These are phyloP conservation scores for Linanthus parryae DNA, from an alignment of 148 eudicot species.

Conservation along the genomic window DNA sequence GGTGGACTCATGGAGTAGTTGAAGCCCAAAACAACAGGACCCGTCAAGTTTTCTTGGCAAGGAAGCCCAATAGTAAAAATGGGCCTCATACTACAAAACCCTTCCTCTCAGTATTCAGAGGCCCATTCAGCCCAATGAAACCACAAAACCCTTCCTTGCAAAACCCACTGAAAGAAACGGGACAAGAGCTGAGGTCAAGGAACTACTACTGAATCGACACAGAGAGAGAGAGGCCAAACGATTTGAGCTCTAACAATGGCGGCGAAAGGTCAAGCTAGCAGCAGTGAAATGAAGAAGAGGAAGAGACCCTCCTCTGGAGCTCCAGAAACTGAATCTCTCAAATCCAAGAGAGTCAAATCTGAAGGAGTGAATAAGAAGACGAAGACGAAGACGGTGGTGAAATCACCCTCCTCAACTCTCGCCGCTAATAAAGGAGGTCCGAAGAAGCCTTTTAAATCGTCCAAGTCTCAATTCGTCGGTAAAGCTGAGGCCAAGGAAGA, in stretches of 20 bases:
- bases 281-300: slow-evolving; percentile 30
- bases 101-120: too few species aligned
- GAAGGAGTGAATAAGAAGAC: slow-evolving; percentile 8
- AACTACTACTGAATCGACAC: too few species aligned
- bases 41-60: too few species aligned
- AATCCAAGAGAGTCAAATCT: too few species aligned
- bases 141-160: slow-evolving; percentile 17
- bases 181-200: background rate
- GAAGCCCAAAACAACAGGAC: too few species aligned
- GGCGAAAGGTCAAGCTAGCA: slow-evolving; percentile 13
- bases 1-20: too few species aligned
- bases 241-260: slow-evolving; percentile 12
- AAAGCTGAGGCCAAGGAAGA: slow-evolving; percentile 9
- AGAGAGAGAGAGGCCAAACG: background rate
- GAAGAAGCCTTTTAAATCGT: slow-evolving; percentile 24
- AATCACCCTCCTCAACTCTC: too few species aligned
- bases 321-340: slow-evolving; percentile 15
- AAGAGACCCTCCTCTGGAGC: slow-evolving; percentile 22
- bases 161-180: background rate
- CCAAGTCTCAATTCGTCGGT: slow-evolving; percentile 9
- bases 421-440: too few species aligned
- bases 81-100: background rate
- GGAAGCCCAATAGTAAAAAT: background rate
- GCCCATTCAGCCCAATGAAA: too few species aligned
- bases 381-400: slow-evolving; percentile 27